phyloP scores from a whole-genome alignment of 352 stramenopile species.

The Globisporangium nodosum region DNA sequence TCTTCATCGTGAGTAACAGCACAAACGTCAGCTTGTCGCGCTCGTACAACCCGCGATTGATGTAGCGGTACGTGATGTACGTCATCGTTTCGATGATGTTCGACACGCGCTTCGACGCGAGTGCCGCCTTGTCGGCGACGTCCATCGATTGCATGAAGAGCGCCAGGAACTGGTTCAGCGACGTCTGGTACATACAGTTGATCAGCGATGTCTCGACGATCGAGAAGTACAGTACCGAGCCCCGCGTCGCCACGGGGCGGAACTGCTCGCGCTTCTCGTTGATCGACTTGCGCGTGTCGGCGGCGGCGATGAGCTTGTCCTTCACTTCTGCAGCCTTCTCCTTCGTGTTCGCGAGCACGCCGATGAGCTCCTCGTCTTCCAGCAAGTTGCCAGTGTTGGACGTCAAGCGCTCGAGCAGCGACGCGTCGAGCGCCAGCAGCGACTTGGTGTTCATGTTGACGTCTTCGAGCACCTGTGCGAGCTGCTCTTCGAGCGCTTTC shows the following conservation, averaged over 20 bases:
- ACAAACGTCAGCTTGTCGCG: slow-evolving; percentile 98
- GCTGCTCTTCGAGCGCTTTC: slow-evolving; percentile 96
- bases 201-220: slow-evolving; percentile 98
- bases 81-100: slow-evolving; percentile 99
- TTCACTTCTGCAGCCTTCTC: slow-evolving; percentile 98
- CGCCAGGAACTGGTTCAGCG: slow-evolving; percentile 95
- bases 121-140: slow-evolving; percentile 93
- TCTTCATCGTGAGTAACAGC: slow-evolving; percentile 96
- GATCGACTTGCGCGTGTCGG: slow-evolving; percentile 96
- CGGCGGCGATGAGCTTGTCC: slow-evolving; percentile 94
- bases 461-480: slow-evolving; percentile 97
- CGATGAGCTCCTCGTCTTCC: slow-evolving; percentile 98
- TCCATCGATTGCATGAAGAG: slow-evolving; percentile 99
- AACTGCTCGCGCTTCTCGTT: slow-evolving; percentile 99
- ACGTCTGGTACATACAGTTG: slow-evolving; percentile 99
- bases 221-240: slow-evolving; percentile 97
- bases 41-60: slow-evolving; percentile 98
- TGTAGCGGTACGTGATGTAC: slow-evolving; percentile 98
- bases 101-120: slow-evolving; percentile 96
- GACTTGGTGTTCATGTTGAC: slow-evolving; percentile 98
- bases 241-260: slow-evolving; percentile 94
- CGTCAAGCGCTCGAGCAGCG: slow-evolving; percentile 93
- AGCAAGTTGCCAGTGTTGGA: slow-evolving; percentile 97
- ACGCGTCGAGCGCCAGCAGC: slow-evolving; percentile 94
- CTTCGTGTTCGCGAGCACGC: slow-evolving; percentile 97